A percentile compares a stretch with the other conserved stretches of the same genome.
Evolutionary conservation across 306 rosid species (phyloP).

Genomic region (Adenanthera pavonina): DNA sequence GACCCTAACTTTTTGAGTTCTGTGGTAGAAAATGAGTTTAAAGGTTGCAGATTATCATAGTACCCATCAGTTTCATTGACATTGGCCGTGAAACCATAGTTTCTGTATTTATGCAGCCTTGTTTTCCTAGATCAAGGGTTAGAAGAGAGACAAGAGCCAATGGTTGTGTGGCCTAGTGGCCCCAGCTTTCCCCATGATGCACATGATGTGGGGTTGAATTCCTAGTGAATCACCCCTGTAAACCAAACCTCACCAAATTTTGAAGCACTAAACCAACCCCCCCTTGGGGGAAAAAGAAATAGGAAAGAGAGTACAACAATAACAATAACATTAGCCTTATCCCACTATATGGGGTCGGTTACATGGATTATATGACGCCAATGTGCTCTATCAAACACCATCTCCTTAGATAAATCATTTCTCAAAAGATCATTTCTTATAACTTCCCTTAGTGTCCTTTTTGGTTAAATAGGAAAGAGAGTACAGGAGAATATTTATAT

Average conservation of each 20-base stretch:
- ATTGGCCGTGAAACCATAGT: background rate
- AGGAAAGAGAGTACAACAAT: background rate
- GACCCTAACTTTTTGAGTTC: constrained; percentile 2
- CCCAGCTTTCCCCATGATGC: background rate
- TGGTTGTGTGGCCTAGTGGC: background rate
- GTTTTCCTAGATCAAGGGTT: background rate
- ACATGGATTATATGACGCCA: too few relatives aligned
- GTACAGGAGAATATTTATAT: background rate
- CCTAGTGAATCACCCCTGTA: background rate
- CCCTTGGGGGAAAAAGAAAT: background rate
- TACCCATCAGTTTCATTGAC: background rate
- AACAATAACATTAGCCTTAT: too few relatives aligned
- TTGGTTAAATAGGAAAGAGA: background rate
- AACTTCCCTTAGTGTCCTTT: too few relatives aligned
- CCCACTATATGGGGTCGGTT: too few relatives aligned
- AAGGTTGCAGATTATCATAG: constrained; percentile 26
- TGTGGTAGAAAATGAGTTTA: background rate
- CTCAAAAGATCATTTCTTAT: too few relatives aligned
- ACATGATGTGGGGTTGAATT: background rate
- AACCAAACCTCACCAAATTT: background rate
- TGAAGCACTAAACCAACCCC: background rate
- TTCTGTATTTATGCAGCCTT: background rate
- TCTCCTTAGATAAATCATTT: too few relatives aligned
- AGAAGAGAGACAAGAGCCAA: background rate
- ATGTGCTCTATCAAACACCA: too few relatives aligned